Evolutionary conservation across 805 yeast genomes (phyloP).

Genomic region (Saccharomycopsis fodiens): DNA sequence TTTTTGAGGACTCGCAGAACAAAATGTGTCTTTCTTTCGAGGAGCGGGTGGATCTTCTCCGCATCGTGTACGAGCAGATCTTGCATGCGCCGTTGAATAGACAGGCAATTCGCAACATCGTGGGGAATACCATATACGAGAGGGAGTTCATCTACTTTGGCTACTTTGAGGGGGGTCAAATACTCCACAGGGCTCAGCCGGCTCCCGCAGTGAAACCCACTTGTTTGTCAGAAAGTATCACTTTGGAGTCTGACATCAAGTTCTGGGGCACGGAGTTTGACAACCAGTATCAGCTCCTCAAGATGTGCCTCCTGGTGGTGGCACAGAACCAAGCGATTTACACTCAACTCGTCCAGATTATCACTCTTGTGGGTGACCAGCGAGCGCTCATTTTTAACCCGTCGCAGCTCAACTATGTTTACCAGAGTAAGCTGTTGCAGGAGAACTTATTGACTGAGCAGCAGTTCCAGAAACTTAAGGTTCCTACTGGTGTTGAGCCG

Average conservation of each 20-base stretch:
- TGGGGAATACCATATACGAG: constrained; percentile 19
- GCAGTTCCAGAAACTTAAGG: background rate
- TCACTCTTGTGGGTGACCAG: constrained; percentile 3
- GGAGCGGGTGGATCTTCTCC: constrained; percentile 14
- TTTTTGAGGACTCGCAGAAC: constrained; percentile 4
- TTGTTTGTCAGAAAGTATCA: background rate
- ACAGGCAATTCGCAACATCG: constrained; percentile 1
- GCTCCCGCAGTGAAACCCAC: background rate
- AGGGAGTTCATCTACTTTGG: constrained; percentile 19
- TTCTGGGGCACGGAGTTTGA: constrained; percentile 13
- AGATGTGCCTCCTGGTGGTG: background rate
- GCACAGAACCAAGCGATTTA: background rate
- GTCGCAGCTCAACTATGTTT: constrained; percentile 4
- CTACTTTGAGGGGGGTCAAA: background rate
- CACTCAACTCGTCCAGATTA: background rate
- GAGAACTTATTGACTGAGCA: background rate
- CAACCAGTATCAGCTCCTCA: constrained; percentile 7
- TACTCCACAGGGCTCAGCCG: background rate
- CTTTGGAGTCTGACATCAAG: background rate
- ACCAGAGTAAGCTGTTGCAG: background rate
- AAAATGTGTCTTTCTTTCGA: constrained; percentile 11
- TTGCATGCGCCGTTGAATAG: constrained; percentile 7
- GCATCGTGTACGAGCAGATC: constrained; percentile 8
- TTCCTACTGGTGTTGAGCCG: background rate
- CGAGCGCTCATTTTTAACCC: constrained; percentile 9